phyloP scores from a whole-genome alignment of 2,329 filamentous ascomycete genomes.

The Cladosporium sp. region DNA sequence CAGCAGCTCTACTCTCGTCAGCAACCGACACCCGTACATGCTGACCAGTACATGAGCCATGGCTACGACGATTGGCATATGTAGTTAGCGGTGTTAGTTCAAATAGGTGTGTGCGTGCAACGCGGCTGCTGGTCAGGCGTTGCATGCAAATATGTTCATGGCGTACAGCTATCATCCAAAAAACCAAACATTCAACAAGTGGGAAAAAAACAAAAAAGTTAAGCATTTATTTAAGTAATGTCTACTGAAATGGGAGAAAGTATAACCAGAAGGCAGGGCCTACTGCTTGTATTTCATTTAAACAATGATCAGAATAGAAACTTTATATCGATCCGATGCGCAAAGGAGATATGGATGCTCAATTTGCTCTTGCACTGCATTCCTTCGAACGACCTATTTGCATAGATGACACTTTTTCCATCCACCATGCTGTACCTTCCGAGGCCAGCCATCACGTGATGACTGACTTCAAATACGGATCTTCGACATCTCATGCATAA shows the following conservation, averaged over 20 bases:
- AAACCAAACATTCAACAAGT: not conserved
- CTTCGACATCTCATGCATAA: too few relatives aligned
- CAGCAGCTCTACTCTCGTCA: slow-evolving; percentile 3
- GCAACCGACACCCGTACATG: not conserved
- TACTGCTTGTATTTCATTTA: too few relatives aligned
- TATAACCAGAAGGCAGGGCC: not conserved
- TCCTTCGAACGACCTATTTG: too few relatives aligned
- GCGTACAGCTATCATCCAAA: not conserved
- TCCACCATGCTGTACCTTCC: too few relatives aligned
- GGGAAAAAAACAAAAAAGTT: not conserved
- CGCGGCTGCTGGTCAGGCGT: not conserved
- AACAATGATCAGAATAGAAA: too few relatives aligned
- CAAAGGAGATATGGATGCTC: too few relatives aligned
- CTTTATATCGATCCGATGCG: too few relatives aligned
- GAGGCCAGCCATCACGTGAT: too few relatives aligned
- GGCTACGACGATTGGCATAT: slow-evolving; percentile 2
- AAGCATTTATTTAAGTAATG: slow-evolving; percentile 6
- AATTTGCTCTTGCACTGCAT: too few relatives aligned
- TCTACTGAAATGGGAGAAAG: not conserved
- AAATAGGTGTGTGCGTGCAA: not conserved
- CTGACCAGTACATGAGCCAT: slow-evolving; percentile 3
- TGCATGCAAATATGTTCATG: not conserved
- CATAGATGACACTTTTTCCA: too few relatives aligned
- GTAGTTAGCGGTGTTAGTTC: not conserved
- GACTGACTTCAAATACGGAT: too few relatives aligned